These are phyloP conservation scores for Lactarius tabidus DNA, from an alignment of 768 basidiomycete species.

Conservation along the genomic window DNA sequence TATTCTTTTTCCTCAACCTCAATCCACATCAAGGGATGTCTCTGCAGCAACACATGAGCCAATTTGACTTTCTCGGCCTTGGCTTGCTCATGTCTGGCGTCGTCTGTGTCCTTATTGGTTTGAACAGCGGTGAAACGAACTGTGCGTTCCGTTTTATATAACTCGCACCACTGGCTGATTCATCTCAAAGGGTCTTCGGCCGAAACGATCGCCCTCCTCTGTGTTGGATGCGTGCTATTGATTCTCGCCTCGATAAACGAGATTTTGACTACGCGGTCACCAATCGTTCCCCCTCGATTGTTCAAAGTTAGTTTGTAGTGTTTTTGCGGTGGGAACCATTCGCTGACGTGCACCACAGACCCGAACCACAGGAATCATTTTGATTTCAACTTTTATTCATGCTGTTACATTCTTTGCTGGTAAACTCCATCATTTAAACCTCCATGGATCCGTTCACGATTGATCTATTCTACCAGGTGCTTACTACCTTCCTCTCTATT, in stretches of 20 bases:
- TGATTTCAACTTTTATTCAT: slow-evolving; percentile 59
- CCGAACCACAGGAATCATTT: slow-evolving; percentile 60
- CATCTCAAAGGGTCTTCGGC: slow-evolving; percentile 47
- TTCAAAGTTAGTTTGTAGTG: slow-evolving; percentile 49
- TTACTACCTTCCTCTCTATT: slow-evolving; percentile 74
- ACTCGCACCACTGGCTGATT: background rate
- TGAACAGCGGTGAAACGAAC: slow-evolving; percentile 61
- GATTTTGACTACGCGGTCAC: slow-evolving; percentile 54
- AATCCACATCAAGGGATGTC: slow-evolving; percentile 65
- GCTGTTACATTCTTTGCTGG: slow-evolving; percentile 59
- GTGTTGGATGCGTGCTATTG: slow-evolving; percentile 52
- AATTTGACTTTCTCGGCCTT: slow-evolving; percentile 73
- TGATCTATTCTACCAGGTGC: slow-evolving; percentile 36
- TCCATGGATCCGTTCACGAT: background rate
- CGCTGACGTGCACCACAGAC: slow-evolving; percentile 40
- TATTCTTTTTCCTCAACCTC: slow-evolving; percentile 76
- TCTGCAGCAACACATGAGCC: slow-evolving; percentile 51
- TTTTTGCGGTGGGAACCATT: background rate
- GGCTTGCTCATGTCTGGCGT: slow-evolving; percentile 58
- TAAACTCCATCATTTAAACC: slow-evolving; percentile 15
- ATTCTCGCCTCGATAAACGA: slow-evolving; percentile 56
- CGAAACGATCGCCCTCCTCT: slow-evolving; percentile 59
- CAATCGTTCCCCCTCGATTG: slow-evolving; percentile 69
- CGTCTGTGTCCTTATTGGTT: slow-evolving; percentile 66
- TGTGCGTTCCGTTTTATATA: slow-evolving; percentile 43